Percentiles rank a stretch among this genome's conserved stretches.
Conservation (phyloP, 768 basidiomycete genomes). For the Boletales sp. region DNA sequence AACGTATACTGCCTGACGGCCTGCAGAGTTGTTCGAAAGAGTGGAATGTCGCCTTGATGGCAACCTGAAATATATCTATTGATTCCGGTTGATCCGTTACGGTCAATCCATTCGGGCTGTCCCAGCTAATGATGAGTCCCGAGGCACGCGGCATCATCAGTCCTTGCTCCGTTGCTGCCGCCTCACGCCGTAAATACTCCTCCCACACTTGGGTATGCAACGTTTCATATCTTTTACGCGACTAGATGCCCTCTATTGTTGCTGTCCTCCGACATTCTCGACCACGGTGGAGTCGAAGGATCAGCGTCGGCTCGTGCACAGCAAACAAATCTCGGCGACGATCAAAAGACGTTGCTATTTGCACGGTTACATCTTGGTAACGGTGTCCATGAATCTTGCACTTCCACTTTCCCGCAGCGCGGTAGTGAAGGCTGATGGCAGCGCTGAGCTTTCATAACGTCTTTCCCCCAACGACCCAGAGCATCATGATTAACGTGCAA, state of each 20-base stretch:
- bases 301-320: conserved; percentile 32
- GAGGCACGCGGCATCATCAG: neutral
- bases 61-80: neutral
- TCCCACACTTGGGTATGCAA: conserved; percentile 20
- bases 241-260: conserved; percentile 12
- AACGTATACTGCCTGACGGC: conserved; percentile 6
- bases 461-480: conserved; percentile 9
- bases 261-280: conserved; percentile 11
- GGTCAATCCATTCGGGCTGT: conserved; percentile 16
- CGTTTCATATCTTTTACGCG: conserved; percentile 10
- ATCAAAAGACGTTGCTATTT: conserved; percentile 30
- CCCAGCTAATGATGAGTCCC: conserved; percentile 7
- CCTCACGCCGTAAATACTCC: conserved; percentile 4
- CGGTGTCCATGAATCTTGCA: conserved; percentile 23
- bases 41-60: conserved; percentile 5
- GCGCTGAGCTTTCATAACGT: conserved; percentile 23
- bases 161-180: conserved; percentile 7
- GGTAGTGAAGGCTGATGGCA: conserved; percentile 17
- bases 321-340: conserved; percentile 29
- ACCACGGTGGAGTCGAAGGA: conserved; percentile 13
- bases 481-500: conserved; percentile 28
- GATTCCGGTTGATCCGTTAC: conserved; percentile 28
- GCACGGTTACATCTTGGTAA: conserved; percentile 27
- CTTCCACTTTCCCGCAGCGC: conserved; percentile 19
- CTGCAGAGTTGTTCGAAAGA: conserved; percentile 1